Conservation (phyloP, 164 flowering plant genomes). For the Vitis rotundifolia region DNA sequence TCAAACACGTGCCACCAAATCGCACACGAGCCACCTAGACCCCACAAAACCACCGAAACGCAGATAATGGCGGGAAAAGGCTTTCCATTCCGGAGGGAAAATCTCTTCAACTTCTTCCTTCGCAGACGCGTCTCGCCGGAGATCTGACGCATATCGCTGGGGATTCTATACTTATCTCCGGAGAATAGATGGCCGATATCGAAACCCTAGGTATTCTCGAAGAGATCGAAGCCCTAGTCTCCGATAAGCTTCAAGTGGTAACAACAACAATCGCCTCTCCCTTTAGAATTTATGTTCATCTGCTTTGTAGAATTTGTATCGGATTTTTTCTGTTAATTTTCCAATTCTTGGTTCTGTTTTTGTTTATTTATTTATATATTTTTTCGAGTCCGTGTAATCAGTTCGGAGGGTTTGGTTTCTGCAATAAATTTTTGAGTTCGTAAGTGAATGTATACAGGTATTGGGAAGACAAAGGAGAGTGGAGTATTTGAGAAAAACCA, state of each 20-base stretch:
- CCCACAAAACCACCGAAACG: too few relatives aligned
- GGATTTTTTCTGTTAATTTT: neutral
- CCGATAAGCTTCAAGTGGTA: conserved; percentile 76
- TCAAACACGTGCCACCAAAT: too few relatives aligned
- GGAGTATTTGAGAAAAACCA: too few relatives aligned
- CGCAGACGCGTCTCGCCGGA: neutral
- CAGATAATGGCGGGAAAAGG: conserved; percentile 4
- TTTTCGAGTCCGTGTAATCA: too few relatives aligned
- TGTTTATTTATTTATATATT: too few relatives aligned
- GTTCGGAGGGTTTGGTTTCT: too few relatives aligned
- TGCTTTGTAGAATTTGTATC: neutral
- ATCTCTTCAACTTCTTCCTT: neutral
- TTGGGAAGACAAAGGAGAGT: too few relatives aligned
- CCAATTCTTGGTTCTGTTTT: neutral
- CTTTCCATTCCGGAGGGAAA: conserved; percentile 9
- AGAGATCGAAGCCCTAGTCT: conserved; percentile 54
- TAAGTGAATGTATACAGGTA: too few relatives aligned
- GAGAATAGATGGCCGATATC: conserved; percentile 29
- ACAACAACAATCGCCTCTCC: neutral
- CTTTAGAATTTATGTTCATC: neutral
- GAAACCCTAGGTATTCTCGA: conserved; percentile 57
- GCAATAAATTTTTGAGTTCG: too few relatives aligned
- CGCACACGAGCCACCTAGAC: too few relatives aligned
- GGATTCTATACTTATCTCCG: too few relatives aligned
- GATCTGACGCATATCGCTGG: neutral